Evolutionary conservation across 495 filamentous ascomycete species (phyloP).

Genomic region (Letharia columbiana): DNA sequence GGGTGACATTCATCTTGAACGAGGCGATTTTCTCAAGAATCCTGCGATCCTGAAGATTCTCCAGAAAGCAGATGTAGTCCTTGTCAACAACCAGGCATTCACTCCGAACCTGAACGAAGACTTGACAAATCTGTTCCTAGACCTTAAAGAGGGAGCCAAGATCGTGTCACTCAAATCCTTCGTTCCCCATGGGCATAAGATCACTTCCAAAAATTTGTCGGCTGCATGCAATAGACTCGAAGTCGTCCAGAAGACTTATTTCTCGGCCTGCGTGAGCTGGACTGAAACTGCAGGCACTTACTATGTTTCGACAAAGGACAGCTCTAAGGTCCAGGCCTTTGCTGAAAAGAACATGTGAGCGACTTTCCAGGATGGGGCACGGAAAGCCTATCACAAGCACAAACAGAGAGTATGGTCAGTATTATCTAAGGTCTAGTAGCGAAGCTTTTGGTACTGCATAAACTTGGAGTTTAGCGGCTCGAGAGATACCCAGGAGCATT

Average conservation of each 20-base stretch:
- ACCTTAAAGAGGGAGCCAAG: conserved; percentile 83
- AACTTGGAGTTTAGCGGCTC: conserved; percentile 6
- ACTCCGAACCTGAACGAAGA: conserved; percentile 74
- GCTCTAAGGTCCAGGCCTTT: conserved; percentile 42
- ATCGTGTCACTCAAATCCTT: conserved; percentile 81
- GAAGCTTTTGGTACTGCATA: not conserved
- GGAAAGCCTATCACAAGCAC: not conserved
- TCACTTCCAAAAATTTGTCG: conserved; percentile 58
- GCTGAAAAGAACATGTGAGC: conserved; percentile 27
- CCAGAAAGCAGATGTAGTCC: conserved; percentile 77
- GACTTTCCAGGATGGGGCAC: not conserved
- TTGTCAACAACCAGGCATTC: conserved; percentile 97
- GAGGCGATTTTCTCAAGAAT: conserved; percentile 76
- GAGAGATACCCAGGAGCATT: conserved; percentile 4
- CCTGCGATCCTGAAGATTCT: conserved; percentile 60
- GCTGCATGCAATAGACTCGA: conserved; percentile 71
- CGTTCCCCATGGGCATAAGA: conserved; percentile 60
- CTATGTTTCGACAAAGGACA: conserved; percentile 80
- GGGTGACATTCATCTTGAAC: conserved; percentile 70
- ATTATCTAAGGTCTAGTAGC: not conserved
- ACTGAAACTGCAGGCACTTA: conserved; percentile 74
- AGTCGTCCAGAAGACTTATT: conserved; percentile 68
- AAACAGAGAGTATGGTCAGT: not conserved
- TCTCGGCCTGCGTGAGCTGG: conserved; percentile 83
- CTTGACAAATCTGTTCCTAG: conserved; percentile 83